A percentile compares a stretch with the other conserved stretches of the same genome.
Conservation (phyloP, 1,284 basidiomycete species). For the Ustilago vetiveriae region DNA sequence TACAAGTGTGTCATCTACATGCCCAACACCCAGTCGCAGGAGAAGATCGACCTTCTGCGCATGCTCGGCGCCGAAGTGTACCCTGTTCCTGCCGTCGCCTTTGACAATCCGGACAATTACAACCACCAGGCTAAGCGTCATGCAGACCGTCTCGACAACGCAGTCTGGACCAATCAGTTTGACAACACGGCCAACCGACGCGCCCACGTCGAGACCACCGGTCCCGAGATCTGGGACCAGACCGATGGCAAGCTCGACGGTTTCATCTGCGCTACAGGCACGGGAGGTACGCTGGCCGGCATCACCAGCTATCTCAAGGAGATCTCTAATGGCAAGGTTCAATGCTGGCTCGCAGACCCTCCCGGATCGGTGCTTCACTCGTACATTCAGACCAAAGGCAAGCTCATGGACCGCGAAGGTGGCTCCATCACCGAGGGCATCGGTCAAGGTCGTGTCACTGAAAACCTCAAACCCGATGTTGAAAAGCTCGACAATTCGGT, state of each 20-base stretch:
- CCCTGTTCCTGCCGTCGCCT: slow-evolving; percentile 94
- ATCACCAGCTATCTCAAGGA: slow-evolving; percentile 86
- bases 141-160: slow-evolving; percentile 83
- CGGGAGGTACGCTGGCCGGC: slow-evolving; percentile 93
- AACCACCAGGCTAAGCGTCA: slow-evolving; percentile 96
- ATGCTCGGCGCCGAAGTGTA: slow-evolving; percentile 97
- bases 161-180: slow-evolving; percentile 99
- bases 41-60: slow-evolving; percentile 94
- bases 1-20: slow-evolving; percentile 99
- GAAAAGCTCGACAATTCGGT: slow-evolving; percentile 80
- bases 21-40: slow-evolving; percentile 91
- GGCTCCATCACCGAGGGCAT: slow-evolving; percentile 98
- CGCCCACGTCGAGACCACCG: slow-evolving; percentile 88
- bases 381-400: slow-evolving; percentile 80
- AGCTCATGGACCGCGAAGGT: slow-evolving; percentile 79
- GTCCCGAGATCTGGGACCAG: slow-evolving; percentile 96
- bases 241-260: slow-evolving; percentile 82
- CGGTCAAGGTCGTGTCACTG: slow-evolving; percentile 95
- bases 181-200: slow-evolving; percentile 90
- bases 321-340: slow-evolving; percentile 80
- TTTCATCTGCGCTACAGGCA: slow-evolving; percentile 93
- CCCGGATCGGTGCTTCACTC: slow-evolving; percentile 92
- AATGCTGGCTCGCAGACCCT: slow-evolving; percentile 94
- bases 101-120: slow-evolving; percentile 95
- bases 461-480: slow-evolving; percentile 88